These are phyloP conservation scores for Cladosporium sp. DNA, from an alignment of 2,329 filamentous ascomycete species.

Conservation along the genomic window DNA sequence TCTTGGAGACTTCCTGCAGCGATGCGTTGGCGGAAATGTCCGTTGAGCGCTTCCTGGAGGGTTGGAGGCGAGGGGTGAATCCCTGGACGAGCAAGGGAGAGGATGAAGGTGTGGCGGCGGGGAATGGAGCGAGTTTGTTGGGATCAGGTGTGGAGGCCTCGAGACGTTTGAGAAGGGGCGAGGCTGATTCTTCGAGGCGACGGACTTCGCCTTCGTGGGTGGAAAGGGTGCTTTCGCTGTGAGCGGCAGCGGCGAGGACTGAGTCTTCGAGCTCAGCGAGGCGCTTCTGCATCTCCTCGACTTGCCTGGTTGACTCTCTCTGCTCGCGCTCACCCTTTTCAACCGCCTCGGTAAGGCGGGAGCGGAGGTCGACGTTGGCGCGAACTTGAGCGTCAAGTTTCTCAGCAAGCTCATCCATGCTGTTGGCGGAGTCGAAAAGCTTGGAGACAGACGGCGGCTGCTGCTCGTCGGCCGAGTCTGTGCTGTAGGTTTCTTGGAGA, in stretches of 20 bases:
- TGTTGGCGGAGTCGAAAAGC: slow-evolving; percentile 70
- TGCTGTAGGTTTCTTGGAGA: slow-evolving; percentile 65
- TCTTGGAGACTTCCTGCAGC: slow-evolving; percentile 65
- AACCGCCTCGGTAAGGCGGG: slow-evolving; percentile 77
- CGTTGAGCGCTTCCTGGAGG: slow-evolving; percentile 49
- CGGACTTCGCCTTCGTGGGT: slow-evolving; percentile 85
- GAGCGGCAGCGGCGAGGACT: slow-evolving; percentile 77
- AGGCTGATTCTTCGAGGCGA: slow-evolving; percentile 74
- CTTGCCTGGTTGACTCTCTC: slow-evolving; percentile 74
- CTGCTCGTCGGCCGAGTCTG: slow-evolving; percentile 39
- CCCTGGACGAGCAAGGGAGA: not conserved
- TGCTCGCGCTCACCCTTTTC: slow-evolving; percentile 82
- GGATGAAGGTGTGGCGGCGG: slow-evolving; percentile 8
- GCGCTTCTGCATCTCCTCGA: slow-evolving; percentile 78
- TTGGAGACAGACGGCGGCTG: slow-evolving; percentile 57
- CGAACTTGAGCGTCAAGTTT: slow-evolving; percentile 80
- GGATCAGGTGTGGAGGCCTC: slow-evolving; percentile 40
- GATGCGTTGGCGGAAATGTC: slow-evolving; percentile 57
- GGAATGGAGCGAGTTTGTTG: slow-evolving; percentile 46
- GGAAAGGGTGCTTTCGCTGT: slow-evolving; percentile 79
- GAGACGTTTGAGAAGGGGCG: slow-evolving; percentile 73
- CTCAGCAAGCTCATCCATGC: slow-evolving; percentile 75
- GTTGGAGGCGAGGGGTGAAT: slow-evolving; percentile 61
- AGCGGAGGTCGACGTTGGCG: slow-evolving; percentile 73
- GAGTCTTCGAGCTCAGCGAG: slow-evolving; percentile 83